A percentile compares a stretch with the other conserved stretches of the same genome.
Conservation (phyloP, 108 stramenopile species). For the Pseudonitzschia multiseries region DNA sequence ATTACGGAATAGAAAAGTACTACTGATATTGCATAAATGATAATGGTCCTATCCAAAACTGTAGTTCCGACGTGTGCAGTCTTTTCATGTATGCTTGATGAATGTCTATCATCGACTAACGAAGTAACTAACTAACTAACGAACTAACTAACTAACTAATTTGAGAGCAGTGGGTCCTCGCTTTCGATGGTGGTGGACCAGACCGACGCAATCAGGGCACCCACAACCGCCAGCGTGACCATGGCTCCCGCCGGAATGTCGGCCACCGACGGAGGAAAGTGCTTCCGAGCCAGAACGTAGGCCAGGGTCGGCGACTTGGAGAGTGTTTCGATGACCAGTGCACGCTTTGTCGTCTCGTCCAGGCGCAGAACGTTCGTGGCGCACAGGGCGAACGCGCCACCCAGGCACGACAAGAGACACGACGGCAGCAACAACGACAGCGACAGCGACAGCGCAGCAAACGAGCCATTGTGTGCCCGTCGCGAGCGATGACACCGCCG, state of each 20-base stretch:
- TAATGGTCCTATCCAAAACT: too few relatives aligned
- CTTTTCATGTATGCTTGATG: too few relatives aligned
- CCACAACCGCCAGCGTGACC: conserved; percentile 40
- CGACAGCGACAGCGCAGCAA: too few relatives aligned
- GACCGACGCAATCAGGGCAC: conserved; percentile 35
- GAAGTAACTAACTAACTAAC: too few relatives aligned
- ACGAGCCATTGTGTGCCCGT: too few relatives aligned
- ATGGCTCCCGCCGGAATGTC: conserved; percentile 37
- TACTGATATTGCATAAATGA: too few relatives aligned
- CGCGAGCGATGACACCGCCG: background rate
- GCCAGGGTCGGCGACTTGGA: conserved; percentile 44
- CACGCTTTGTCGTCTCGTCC: conserved; percentile 21
- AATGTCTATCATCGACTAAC: too few relatives aligned
- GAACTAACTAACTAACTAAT: too few relatives aligned
- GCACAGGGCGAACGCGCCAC: conserved; percentile 12
- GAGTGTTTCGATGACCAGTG: conserved; percentile 36
- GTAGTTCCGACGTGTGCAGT: too few relatives aligned
- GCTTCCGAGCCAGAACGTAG: conserved; percentile 31
- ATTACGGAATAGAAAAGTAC: too few relatives aligned
- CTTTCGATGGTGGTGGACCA: conserved; percentile 27
- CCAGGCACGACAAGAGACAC: conserved; percentile 20
- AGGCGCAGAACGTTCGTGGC: background rate
- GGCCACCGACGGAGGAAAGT: conserved; percentile 29
- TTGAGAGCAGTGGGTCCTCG: too few relatives aligned
- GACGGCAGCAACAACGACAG: conserved; percentile 10